Evolutionary conservation across 495 filamentous ascomycete genomes (phyloP).

Genomic region (Aspergillus cavernicola): DNA sequence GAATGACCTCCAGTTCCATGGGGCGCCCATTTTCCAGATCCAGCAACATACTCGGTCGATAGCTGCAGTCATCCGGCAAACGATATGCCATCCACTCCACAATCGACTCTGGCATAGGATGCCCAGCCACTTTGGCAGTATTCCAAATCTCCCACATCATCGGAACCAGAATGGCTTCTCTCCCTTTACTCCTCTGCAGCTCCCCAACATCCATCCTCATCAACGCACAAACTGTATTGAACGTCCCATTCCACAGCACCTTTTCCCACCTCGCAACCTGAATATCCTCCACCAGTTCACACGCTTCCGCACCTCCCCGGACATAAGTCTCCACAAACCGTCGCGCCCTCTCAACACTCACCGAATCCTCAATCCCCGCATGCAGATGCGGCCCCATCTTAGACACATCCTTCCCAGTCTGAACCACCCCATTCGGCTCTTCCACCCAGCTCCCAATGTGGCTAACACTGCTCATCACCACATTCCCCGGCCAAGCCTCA

Average conservation of each 20-base stretch:
- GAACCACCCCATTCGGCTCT: neutral
- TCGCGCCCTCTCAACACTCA: neutral
- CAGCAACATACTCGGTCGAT: conserved; percentile 53
- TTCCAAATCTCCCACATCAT: conserved; percentile 2
- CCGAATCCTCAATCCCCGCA: neutral
- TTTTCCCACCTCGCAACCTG: conserved; percentile 39
- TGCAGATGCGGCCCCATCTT: neutral
- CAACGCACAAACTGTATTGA: conserved; percentile 39
- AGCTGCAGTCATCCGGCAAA: neutral
- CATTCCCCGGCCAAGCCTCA: conserved; percentile 47
- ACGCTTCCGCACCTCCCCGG: neutral
- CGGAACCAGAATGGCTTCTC: neutral
- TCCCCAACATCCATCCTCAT: conserved; percentile 36
- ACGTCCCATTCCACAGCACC: conserved; percentile 43
- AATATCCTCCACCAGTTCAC: conserved; percentile 28
- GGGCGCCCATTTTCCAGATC: conserved; percentile 54
- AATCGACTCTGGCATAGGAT: neutral
- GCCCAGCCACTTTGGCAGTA: neutral
- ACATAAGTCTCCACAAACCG: neutral
- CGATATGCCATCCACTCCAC: neutral
- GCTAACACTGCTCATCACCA: conserved; percentile 53
- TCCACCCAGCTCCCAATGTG: conserved; percentile 10
- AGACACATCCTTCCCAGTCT: neutral
- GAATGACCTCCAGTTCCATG: conserved; percentile 59
- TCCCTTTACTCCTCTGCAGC: neutral